These are phyloP conservation scores for Orbilia brochopaga DNA, from an alignment of 2,329 filamentous ascomycete genomes.

Conservation along the genomic window DNA sequence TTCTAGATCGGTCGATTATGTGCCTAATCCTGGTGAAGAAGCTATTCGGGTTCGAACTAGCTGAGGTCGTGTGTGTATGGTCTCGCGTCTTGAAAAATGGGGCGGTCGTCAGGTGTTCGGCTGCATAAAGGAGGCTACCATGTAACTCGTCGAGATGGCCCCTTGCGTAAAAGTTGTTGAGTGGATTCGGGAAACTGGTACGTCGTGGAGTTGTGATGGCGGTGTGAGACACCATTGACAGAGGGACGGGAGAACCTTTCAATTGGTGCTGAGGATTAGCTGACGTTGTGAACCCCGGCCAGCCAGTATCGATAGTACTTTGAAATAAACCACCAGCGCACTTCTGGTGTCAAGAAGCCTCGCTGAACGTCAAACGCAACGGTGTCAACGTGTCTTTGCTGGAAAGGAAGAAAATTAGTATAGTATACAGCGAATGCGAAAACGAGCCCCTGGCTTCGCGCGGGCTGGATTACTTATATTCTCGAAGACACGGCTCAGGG, in stretches of 20 bases:
- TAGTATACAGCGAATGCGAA: background rate
- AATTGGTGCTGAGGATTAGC: background rate
- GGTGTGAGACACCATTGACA: too few relatives aligned
- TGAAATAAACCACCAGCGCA: too few relatives aligned
- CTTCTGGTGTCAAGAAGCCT: too few relatives aligned
- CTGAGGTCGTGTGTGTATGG: background rate
- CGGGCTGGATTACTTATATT: background rate
- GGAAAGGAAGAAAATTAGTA: background rate
- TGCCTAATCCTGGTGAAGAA: background rate
- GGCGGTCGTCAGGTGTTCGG: conserved; percentile 3
- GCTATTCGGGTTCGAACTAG: background rate
- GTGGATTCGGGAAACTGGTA: background rate
- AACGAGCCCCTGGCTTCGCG: background rate
- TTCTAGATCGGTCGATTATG: background rate
- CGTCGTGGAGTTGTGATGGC: background rate
- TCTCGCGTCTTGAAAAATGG: background rate
- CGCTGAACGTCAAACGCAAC: too few relatives aligned
- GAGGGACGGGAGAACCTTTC: background rate
- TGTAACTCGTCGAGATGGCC: background rate
- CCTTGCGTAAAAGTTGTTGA: background rate
- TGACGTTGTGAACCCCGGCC: background rate
- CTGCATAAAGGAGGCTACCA: background rate
- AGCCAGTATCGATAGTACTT: background rate
- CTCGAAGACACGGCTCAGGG: background rate
- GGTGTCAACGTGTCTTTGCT: too few relatives aligned